These are phyloP conservation scores for Rhodamnia argentea DNA, from an alignment of 345 rosid species.

Conservation along the genomic window DNA sequence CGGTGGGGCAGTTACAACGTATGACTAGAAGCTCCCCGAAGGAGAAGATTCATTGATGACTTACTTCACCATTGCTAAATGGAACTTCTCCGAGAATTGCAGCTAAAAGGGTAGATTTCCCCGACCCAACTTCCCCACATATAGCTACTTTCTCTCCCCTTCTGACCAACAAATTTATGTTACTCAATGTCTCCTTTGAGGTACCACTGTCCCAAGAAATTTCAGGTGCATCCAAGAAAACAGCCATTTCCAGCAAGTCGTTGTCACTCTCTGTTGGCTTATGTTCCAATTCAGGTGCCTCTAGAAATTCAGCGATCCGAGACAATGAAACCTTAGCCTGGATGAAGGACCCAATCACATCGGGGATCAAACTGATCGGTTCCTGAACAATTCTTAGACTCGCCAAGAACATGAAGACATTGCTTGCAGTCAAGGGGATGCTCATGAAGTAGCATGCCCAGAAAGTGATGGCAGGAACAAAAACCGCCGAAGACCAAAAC, in stretches of 20 bases:
- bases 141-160: constrained; percentile 36
- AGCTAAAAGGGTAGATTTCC: constrained; percentile 48
- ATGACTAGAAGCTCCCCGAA: background rate
- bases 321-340: constrained; percentile 38
- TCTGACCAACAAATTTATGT: constrained; percentile 19
- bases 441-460: constrained; percentile 33
- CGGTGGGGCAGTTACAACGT: background rate
- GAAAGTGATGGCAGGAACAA: constrained; percentile 30
- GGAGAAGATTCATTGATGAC: constrained; percentile 1
- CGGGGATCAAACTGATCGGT: constrained; percentile 34
- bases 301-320: constrained; percentile 31
- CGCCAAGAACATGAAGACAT: constrained; percentile 39
- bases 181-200: constrained; percentile 14
- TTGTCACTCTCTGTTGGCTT: background rate
- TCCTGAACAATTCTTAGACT: constrained; percentile 31
- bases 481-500: constrained; percentile 30
- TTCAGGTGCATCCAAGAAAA: constrained; percentile 15
- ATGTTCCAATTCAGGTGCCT: constrained; percentile 24
- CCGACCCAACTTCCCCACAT: constrained; percentile 54
- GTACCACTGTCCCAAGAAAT: constrained; percentile 33
- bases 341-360: constrained; percentile 22
- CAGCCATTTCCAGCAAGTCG: constrained; percentile 2
- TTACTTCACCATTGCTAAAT: constrained; percentile 27
- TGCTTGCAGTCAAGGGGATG: constrained; percentile 25
- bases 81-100: constrained; percentile 57